Base-by-base conservation (phyloP, 352 stramenopile species). In the Phytophthora cajani region DNA sequence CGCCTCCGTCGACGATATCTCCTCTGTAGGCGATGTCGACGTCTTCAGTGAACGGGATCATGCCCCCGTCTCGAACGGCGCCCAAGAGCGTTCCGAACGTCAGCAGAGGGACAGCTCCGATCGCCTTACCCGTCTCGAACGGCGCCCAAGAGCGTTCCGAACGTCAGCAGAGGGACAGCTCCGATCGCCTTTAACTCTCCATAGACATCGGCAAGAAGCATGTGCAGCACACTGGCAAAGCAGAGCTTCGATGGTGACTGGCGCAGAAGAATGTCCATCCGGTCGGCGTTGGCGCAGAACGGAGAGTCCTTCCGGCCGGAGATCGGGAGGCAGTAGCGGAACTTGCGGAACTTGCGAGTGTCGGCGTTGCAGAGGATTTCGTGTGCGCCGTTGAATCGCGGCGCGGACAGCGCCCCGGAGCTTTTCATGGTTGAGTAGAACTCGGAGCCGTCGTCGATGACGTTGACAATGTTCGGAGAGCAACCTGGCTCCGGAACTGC, bases 161-260 rank as follows among this genome's bases (percentile, higher is more conserved):
- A 88, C 10, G 80, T 64, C 32, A 88, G 33, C 7, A 71, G 55
- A 25, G 80, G 80, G 32, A 62, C 19, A 5, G 38, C 64, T 7
- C 56, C 59, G n/a, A 69, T 36, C 3, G 14, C 52, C 27, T 63
- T 6, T 27, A 86, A 40, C 58, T 83, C 69, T 19, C 68, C 57
- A 64, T 83, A 83, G 5, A 82, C 75, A 60, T 86, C 78, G n/a
- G 78, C 38, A 4, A 86, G 70, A n/a, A 86, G 60, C 69, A 86
- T 69, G 58, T 86, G 75, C 62, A 86, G 60, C 17, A 77, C 69
- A 53, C 75, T 82, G 33, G 38, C 69, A n/a, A 74, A 79, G 63
- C 78, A 86, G 14, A 74, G 49, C 54, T 76, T 80, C 5, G 64
- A 49, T 30, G 66, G 65, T 17, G 62, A 69, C 54, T 69, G 44